Conservation (phyloP, 495 filamentous ascomycete species). For the Pseudoneurospora amorphoporcata region DNA sequence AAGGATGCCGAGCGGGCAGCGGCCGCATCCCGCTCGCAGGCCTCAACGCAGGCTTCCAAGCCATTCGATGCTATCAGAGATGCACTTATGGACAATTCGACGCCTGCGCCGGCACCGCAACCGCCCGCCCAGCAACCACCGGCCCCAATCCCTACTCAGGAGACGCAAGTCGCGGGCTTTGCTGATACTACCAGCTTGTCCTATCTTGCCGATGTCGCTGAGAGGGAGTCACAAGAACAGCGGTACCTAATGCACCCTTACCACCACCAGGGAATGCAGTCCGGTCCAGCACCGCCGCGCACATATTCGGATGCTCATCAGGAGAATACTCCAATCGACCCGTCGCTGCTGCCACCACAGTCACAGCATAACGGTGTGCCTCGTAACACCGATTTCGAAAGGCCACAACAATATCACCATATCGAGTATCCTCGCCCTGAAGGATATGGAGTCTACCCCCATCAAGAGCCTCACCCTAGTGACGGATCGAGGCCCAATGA, state of each 20-base stretch:
- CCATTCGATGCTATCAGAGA: slow-evolving; percentile 41
- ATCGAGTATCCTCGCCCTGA: slow-evolving; percentile 7
- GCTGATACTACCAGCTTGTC: slow-evolving; percentile 15
- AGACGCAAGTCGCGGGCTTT: not conserved
- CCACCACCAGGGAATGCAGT: not conserved
- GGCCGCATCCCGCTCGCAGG: slow-evolving; percentile 9
- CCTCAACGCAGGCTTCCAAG: slow-evolving; percentile 22
- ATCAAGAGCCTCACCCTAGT: not conserved
- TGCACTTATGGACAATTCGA: slow-evolving; percentile 28
- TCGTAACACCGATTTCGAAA: not conserved
- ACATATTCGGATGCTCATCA: not conserved
- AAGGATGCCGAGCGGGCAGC: slow-evolving; percentile 12
- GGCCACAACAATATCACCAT: not conserved
- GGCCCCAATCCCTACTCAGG: slow-evolving; percentile 1
- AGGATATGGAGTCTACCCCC: not conserved
- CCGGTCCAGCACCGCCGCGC: not conserved
- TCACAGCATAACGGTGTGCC: not conserved
- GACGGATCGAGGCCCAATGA: slow-evolving; percentile 15
- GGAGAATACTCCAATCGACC: slow-evolving; percentile 5
- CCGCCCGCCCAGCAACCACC: slow-evolving; percentile 3
- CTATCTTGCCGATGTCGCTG: slow-evolving; percentile 23
- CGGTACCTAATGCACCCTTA: not conserved
- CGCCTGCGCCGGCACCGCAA: slow-evolving; percentile 6
- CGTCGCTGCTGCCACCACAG: not conserved
- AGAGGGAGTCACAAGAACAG: not conserved